Percentiles rank a stretch among this genome's conserved stretches.
These are phyloP conservation scores for Friedmanniomyces simplex DNA, from an alignment of 495 filamentous ascomycete genomes.

Conservation along the genomic window DNA sequence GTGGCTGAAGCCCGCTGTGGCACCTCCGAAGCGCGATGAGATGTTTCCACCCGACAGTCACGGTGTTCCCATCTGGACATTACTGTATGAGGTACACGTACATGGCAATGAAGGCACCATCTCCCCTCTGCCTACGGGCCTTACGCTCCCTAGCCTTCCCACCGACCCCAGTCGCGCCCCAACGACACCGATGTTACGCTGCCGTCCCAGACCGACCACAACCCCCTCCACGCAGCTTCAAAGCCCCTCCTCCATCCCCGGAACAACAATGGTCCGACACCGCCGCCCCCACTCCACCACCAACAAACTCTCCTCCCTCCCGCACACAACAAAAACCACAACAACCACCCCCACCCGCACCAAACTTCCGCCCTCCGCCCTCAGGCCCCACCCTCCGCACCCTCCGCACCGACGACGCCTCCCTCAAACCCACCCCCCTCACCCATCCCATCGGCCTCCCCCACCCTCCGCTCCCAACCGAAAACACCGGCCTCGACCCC, in stretches of 20 bases:
- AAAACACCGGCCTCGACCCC: slow-evolving; percentile 68
- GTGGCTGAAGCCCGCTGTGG: slow-evolving; percentile 2
- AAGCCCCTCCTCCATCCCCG: neutral
- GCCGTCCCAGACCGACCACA: neutral
- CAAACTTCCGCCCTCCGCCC: slow-evolving; percentile 5
- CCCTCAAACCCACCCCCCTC: slow-evolving; percentile 59
- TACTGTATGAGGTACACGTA: no score
- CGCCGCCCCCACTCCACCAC: neutral
- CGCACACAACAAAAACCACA: neutral
- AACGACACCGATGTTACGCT: slow-evolving; percentile 1
- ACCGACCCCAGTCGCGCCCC: neutral
- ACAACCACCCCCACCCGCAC: neutral
- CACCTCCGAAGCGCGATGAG: slow-evolving; percentile 1
- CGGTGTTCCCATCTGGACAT: no score
- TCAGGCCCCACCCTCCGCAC: slow-evolving; percentile 10
- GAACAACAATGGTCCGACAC: neutral
- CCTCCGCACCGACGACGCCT: slow-evolving; percentile 33
- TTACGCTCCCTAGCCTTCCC: slow-evolving; percentile 9
- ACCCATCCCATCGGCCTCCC: slow-evolving; percentile 70
- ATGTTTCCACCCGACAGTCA: no score
- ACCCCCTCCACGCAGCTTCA: neutral
- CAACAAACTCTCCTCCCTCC: neutral
- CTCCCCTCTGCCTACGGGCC: slow-evolving; percentile 8
- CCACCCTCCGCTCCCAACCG: slow-evolving; percentile 57
- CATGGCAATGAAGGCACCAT: slow-evolving; percentile 12